phyloP scores from a whole-genome alignment of 2,329 filamentous ascomycete species.

The Aspergillus bombycis region DNA sequence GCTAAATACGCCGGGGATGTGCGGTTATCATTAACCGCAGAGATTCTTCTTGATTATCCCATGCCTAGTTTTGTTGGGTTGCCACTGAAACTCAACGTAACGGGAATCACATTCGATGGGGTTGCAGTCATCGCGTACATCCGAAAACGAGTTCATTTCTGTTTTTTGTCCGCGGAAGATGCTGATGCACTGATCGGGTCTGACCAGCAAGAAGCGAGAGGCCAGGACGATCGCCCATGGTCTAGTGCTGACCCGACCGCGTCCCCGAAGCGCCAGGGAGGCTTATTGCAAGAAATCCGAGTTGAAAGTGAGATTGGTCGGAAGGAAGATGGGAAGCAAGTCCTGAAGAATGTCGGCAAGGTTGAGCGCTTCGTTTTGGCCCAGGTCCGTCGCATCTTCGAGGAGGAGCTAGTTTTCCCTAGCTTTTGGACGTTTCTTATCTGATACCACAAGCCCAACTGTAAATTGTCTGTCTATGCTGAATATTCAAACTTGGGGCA shows the following conservation, averaged over 20 bases:
- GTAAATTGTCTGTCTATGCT: neutral
- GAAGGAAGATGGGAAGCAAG: constrained; percentile 87
- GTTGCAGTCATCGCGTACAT: constrained; percentile 92
- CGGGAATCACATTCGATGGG: constrained; percentile 91
- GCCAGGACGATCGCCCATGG: constrained; percentile 35
- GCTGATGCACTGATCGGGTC: constrained; percentile 72
- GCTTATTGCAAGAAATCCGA: constrained; percentile 85
- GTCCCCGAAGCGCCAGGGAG: constrained; percentile 61
- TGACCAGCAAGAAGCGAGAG: constrained; percentile 39
- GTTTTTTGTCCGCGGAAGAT: constrained; percentile 91
- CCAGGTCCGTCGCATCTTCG: constrained; percentile 94
- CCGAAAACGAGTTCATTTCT: constrained; percentile 85
- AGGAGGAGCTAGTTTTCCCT: constrained; percentile 67
- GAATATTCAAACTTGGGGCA: neutral
- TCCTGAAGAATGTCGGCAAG: constrained; percentile 97
- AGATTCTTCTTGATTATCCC: constrained; percentile 95
- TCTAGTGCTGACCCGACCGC: constrained; percentile 36
- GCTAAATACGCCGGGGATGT: constrained; percentile 89
- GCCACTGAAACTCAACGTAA: constrained; percentile 91
- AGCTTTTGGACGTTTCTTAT: constrained; percentile 98
- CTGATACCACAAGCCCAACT: constrained; percentile 44
- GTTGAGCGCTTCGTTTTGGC: constrained; percentile 97
- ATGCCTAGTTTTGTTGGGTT: constrained; percentile 98
- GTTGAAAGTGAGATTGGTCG: constrained; percentile 98
- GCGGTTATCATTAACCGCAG: constrained; percentile 84